Evolutionary conservation across 305 asterid genomes (phyloP), one percentile per base, ranked within the genome.

Genomic region (Plantago coronopus): DNA sequence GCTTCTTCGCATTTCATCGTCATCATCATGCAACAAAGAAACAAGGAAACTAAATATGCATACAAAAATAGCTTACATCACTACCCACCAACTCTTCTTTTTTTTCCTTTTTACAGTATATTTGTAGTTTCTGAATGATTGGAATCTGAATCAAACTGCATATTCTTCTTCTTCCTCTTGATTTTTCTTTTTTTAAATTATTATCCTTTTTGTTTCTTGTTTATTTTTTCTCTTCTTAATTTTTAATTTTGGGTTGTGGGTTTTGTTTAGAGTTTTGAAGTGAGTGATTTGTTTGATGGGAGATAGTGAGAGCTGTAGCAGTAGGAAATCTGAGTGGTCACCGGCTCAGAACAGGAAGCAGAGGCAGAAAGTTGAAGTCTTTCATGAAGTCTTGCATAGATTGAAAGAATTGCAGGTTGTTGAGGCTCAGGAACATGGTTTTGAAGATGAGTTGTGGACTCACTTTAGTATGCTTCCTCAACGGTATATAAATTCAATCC

Each of bases 381-480:
- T 70, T 72, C 68, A 79, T n/a, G 94, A 88, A 15, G 91, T 91
- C 1, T 56, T 91, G 71, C 47, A 66, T 21, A 68, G 85, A 69
- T 74, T 91, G 45, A 74, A 59, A 64, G 94, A 85, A 68, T 75
- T 80, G 68, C 74, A 75, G 29, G 60, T 72, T 63, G 81, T 76
- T 57, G 95, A 86, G 66, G 76, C 64, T 44, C 47, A 69, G 23
- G 83, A 73, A 60, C 83, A 84, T 29, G 94, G 81, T 29, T 88
- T 88, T 74, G 94, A 81, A 69, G 94, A 88, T 69, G 91, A 88
- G 38, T 75, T 91, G 65, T 91, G 96, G 98, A 75, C 80, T 67
- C 98, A 91, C 68, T 88, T 91, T 63, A 67, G 64, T 58, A 78
- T 71, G 74, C 86, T 91, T 48, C 83, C 98, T 18, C 82, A 79